Base-by-base conservation (phyloP, 345 rosid species). In the Eucalyptus albens region DNA sequence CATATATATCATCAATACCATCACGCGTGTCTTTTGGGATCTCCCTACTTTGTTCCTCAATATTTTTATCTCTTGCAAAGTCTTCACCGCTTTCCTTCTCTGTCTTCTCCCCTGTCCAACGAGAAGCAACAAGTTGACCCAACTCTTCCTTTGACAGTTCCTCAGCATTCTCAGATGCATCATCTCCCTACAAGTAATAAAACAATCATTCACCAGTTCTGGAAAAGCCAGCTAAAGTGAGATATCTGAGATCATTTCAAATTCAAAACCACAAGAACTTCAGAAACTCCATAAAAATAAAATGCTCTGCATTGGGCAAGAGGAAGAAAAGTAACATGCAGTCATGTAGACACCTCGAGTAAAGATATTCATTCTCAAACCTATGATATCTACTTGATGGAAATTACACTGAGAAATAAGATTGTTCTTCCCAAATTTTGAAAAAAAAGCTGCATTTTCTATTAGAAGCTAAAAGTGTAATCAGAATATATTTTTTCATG, bases 101-200 rank as follows among this genome's bases (percentile, higher is more conserved):
- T 45, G 93, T 88, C 85, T 90, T 94, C 89, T 93, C 94, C 90
- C 99, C 97, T 6, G 99, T 97, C 99, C 99, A 98, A 56, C 99
- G 99, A 91, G 99, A 98, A 53, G 98, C 99, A 91, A 98, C 95
- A 90, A 95, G 98, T 89, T 94, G 97, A 90, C 99, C 99, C 91
- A 96, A 89, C 92, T 98, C 98, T 91, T 96, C 99, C 92, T 93
- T 96, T 69, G 99, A 98, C 93, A 97, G 93, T 86, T 92, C 98
- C 90, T 96, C 94, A 80, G 92, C 88, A 86, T 87, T 94, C 91
- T 94, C 96, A 69, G 95, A 88, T 69, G 15, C 89, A 83, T 87
- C 94, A 90, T 81, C 91, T 87, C 88, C 96, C 97, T 95, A 90
- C 89, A 62, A 55, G 47, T 86, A 42, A 86, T 24, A 31, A 86